Evolutionary conservation across 1,139 yeast species (phyloP), one percentile per base, ranked within the genome.

Genomic region (Candida tropicalis): DNA sequence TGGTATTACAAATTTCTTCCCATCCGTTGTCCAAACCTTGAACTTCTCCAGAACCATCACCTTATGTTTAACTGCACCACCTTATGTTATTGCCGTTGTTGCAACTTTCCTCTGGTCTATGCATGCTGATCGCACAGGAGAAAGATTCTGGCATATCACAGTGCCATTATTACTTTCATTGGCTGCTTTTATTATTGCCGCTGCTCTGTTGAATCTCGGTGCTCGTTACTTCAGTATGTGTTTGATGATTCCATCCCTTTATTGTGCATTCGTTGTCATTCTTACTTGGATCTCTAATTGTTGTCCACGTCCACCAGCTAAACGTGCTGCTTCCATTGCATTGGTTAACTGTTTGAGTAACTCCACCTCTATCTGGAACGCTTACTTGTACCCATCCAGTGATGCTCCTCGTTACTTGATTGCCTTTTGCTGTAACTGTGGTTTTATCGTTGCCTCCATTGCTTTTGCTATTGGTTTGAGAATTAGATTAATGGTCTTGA

Each of bases 171-270:
- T 64, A 4, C 46, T 76, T 5, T 62, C 84, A 0, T 58, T 79
- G 50, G 54, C 68, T 3, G 70, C 83, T 0, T 80, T 79, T 53
- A 73, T 80, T 43, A 79, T 80, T 33, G 70, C 82, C 0, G 81
- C 76, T 10, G 62, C 84, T 1, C 76, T 83, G 1, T 60, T 75
- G 44, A 77, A 79, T 52, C 74, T 78, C 2, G 84, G 79, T 5
- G 83, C 84, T 3, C 65, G 85, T 47, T 80, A 80, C 51, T 77
- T 79, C 48, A 76, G 84, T 35, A 80, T 80, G 84, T 76, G 82
- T 58, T 63, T 80, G 44, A 77, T 80, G 82, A 75, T 80, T 45
- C 82, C 82, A 31, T 71, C 79, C 1, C 60, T 79, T 43, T 79
- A 79, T 55, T 77, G 82, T 55, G 72, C 83, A 0, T 80, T 77